phyloP scores from a whole-genome alignment of 441 rosid genomes.

The Euphorbia corollata region DNA sequence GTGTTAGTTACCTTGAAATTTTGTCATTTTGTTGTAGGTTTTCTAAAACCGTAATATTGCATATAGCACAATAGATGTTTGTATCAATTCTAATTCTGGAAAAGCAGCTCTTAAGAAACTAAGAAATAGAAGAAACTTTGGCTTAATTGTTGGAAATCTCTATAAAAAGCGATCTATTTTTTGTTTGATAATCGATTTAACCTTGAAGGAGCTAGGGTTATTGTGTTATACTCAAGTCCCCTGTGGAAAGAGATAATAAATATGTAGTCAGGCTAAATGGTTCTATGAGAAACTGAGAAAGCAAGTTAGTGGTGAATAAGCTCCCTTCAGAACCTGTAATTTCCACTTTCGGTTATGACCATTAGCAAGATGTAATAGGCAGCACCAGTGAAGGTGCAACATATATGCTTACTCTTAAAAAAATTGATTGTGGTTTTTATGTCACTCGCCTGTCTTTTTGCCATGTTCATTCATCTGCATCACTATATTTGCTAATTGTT shows the following conservation, averaged over 20 bases:
- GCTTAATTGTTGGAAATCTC: too few species aligned
- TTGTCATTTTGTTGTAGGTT: not conserved
- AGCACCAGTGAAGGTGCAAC: not conserved
- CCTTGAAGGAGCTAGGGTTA: too few species aligned
- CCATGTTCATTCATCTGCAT: not conserved
- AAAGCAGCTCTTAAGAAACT: not conserved
- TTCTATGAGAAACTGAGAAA: not conserved
- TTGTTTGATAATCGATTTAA: too few species aligned
- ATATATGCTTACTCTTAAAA: too few species aligned
- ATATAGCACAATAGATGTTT: not conserved
- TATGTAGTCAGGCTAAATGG: conserved; percentile 5
- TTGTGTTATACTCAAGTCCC: too few species aligned
- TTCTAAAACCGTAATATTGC: not conserved
- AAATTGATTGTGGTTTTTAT: not conserved
- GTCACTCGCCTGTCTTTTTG: not conserved
- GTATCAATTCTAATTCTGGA: not conserved
- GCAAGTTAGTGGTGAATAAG: too few species aligned
- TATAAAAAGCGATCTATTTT: too few species aligned
- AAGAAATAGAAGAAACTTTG: not conserved
- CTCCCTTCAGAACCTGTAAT: too few species aligned
- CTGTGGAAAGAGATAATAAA: not conserved
- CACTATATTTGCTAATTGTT: not conserved
- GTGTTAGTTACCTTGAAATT: not conserved
- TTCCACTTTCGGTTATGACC: not conserved
- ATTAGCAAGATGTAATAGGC: not conserved